Conservation (phyloP, 2,329 filamentous ascomycete species). For the Pyricularia sp. region DNA sequence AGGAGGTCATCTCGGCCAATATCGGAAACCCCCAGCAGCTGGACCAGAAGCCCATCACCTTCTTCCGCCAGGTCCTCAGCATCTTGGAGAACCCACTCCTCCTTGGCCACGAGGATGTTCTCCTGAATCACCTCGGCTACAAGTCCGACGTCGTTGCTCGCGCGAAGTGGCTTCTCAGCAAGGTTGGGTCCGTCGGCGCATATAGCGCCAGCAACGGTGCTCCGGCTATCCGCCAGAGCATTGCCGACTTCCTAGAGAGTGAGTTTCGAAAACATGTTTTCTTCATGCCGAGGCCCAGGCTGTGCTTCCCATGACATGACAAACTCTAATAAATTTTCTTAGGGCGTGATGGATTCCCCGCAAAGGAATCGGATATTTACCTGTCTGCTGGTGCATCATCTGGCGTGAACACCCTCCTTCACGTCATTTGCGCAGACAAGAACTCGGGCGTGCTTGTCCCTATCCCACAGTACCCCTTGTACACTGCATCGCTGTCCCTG, state of each 20-base stretch:
- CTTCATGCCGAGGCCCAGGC: neutral
- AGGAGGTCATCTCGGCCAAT: slow-evolving; percentile 90
- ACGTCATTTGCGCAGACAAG: slow-evolving; percentile 72
- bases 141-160: slow-evolving; percentile 81
- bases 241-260: slow-evolving; percentile 90
- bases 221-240: slow-evolving; percentile 75
- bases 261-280: slow-evolving; percentile 20
- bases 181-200: slow-evolving; percentile 85
- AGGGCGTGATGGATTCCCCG: slow-evolving; percentile 81
- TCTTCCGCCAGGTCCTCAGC: slow-evolving; percentile 94
- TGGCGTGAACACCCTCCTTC: slow-evolving; percentile 87
- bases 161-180: slow-evolving; percentile 69
- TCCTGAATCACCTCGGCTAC: slow-evolving; percentile 71
- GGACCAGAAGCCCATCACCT: slow-evolving; percentile 98
- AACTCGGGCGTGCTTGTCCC: slow-evolving; percentile 82
- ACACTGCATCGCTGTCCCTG: slow-evolving; percentile 83
- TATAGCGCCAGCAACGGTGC: slow-evolving; percentile 93
- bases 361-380: slow-evolving; percentile 75
- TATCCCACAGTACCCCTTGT: slow-evolving; percentile 96
- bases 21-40: slow-evolving; percentile 99
- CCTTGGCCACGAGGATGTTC: slow-evolving; percentile 72
- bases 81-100: slow-evolving; percentile 83
- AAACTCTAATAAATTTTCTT: slow-evolving; percentile 11
- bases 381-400: slow-evolving; percentile 86
- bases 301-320: slow-evolving; percentile 6